A percentile compares a stretch with the other conserved stretches of the same genome.
These are phyloP conservation scores for Tremella yokohamensis DNA, from an alignment of 768 basidiomycete species.

Conservation along the genomic window DNA sequence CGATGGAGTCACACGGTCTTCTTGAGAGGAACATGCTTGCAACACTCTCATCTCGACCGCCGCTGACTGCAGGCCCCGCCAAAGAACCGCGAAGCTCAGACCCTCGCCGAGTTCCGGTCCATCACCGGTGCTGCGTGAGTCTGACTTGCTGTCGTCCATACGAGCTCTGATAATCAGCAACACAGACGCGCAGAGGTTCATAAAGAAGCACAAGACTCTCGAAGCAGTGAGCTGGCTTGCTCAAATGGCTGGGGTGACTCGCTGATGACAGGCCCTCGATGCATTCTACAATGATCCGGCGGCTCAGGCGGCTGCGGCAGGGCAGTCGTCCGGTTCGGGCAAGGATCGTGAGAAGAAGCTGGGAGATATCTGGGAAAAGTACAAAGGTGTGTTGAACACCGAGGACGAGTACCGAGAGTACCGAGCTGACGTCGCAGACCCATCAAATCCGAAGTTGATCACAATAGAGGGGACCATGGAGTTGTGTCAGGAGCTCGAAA, in stretches of 20 bases:
- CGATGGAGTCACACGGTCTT: background rate
- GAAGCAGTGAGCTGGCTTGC: conserved; percentile 39
- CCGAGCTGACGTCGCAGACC: conserved; percentile 18
- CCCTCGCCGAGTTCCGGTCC: conserved; percentile 28
- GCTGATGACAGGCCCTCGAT: conserved; percentile 40
- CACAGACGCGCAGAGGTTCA: conserved; percentile 38
- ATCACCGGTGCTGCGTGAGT: conserved; percentile 48
- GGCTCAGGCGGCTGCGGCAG: conserved; percentile 30
- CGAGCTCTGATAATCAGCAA: background rate
- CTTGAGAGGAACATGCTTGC: too few species aligned
- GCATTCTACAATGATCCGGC: conserved; percentile 42
- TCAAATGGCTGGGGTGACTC: background rate
- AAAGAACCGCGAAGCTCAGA: too few species aligned
- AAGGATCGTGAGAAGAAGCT: conserved; percentile 47
- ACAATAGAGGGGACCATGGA: conserved; percentile 50
- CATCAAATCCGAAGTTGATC: conserved; percentile 40
- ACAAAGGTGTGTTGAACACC: conserved; percentile 35
- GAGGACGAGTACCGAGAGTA: background rate
- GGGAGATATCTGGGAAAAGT: conserved; percentile 48
- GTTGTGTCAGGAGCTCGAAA: conserved; percentile 46
- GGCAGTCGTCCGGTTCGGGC: conserved; percentile 4
- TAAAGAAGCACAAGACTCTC: conserved; percentile 47
- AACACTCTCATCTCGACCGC: too few species aligned
- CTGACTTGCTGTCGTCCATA: background rate
- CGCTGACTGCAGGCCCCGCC: background rate